phyloP scores from a whole-genome alignment of 805 yeast genomes.

The Hanseniaspora valbyensis region DNA sequence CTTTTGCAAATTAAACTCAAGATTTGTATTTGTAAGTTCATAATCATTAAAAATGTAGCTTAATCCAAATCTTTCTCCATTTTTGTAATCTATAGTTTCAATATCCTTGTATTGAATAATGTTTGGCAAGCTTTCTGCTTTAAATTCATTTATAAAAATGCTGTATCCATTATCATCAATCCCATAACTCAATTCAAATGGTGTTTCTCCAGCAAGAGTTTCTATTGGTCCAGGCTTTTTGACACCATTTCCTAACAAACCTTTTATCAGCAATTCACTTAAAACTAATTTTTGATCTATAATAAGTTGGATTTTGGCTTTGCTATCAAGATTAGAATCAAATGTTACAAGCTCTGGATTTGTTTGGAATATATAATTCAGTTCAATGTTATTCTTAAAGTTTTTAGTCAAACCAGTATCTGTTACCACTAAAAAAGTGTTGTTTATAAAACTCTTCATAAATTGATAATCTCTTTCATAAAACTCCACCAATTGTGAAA shows the following conservation, averaged over 20 bases:
- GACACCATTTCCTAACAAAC: constrained; percentile 37
- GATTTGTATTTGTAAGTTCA: constrained; percentile 3
- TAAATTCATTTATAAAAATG: constrained; percentile 30
- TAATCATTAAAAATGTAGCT: constrained; percentile 37
- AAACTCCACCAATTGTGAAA: background rate
- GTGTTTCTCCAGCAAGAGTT: constrained; percentile 25
- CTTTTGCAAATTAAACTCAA: constrained; percentile 44
- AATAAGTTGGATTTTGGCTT: constrained; percentile 17
- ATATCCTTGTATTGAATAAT: constrained; percentile 26
- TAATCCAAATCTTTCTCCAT: constrained; percentile 32
- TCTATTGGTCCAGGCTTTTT: constrained; percentile 16
- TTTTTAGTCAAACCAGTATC: constrained; percentile 30
- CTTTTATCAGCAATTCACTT: constrained; percentile 31
- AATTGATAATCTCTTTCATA: constrained; percentile 20
- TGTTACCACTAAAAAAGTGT: constrained; percentile 39
- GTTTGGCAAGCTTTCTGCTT: constrained; percentile 32
- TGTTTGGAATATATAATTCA: constrained; percentile 31
- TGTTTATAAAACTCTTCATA: constrained; percentile 23
- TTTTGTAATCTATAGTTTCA: background rate
- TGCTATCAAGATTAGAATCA: constrained; percentile 17
- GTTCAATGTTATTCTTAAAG: constrained; percentile 34
- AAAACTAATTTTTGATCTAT: constrained; percentile 27
- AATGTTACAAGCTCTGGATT: constrained; percentile 9
- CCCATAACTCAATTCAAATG: constrained; percentile 18
- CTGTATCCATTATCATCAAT: constrained; percentile 28